phyloP scores from a whole-genome alignment of 2,329 filamentous ascomycete species.

The Colletotrichum tanaceti region DNA sequence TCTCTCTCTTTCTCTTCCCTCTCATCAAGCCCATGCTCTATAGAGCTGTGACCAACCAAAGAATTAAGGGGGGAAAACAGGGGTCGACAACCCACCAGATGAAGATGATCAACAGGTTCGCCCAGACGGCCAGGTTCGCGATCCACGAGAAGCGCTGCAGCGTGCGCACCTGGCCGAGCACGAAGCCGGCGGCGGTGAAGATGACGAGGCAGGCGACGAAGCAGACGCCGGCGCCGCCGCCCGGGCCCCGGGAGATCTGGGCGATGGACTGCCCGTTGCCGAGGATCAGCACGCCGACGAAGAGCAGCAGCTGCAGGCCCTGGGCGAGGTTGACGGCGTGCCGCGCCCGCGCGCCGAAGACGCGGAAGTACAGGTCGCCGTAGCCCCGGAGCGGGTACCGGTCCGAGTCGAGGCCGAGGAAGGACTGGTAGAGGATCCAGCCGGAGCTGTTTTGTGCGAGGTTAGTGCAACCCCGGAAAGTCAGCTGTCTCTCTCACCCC shows the following conservation, averaged over 20 bases:
- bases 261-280: constrained; percentile 65
- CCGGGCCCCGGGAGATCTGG: constrained; percentile 57
- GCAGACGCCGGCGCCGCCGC: constrained; percentile 56
- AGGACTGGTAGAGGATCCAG: constrained; percentile 59
- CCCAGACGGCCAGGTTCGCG: constrained; percentile 66
- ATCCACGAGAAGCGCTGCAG: constrained; percentile 66
- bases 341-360: constrained; percentile 57
- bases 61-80: fast-evolving
- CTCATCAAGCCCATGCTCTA: too few relatives aligned
- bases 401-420: constrained; percentile 59
- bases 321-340: constrained; percentile 62
- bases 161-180: constrained; percentile 67
- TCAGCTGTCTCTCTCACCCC: too few relatives aligned
- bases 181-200: constrained; percentile 61
- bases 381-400: constrained; percentile 59
- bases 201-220: constrained; percentile 64
- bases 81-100: constrained; percentile 49
- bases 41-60: too few relatives aligned
- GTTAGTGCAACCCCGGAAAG: constrained; percentile 1
- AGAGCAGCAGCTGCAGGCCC: constrained; percentile 60
- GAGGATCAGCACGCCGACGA: constrained; percentile 64
- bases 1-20: too few relatives aligned
- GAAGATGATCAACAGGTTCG: constrained; percentile 66
- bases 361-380: constrained; percentile 61
- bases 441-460: constrained; percentile 54